phyloP scores from a whole-genome alignment of 2,329 filamentous ascomycete genomes.

The Cercospora zeae-maydis region DNA sequence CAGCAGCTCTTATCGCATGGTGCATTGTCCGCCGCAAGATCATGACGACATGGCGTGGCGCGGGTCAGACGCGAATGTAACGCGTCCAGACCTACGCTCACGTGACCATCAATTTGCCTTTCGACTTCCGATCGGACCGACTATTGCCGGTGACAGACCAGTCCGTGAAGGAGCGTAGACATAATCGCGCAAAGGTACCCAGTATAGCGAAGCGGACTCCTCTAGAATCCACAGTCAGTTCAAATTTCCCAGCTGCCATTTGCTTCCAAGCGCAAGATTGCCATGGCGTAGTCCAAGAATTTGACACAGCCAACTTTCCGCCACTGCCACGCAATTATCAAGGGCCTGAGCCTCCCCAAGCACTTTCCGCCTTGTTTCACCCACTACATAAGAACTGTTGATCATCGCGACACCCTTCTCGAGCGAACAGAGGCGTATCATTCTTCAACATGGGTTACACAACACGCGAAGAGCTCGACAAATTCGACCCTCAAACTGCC shows the following conservation, averaged over 20 bases:
- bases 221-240: not conserved
- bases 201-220: not conserved
- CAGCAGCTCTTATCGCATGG: not conserved
- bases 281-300: conserved; percentile 14
- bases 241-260: not conserved
- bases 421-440: not conserved
- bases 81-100: not conserved
- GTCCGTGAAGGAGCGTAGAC: not conserved
- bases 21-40: not conserved
- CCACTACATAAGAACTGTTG: not conserved
- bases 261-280: conserved; percentile 12
- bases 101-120: not conserved
- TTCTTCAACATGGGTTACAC: not conserved
- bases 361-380: not conserved
- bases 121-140: conserved; percentile 2
- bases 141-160: not conserved
- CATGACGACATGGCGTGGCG: conserved; percentile 4
- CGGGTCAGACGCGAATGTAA: not conserved
- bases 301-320: not conserved
- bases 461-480: conserved; percentile 18
- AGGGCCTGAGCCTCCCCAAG: not conserved
- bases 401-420: not conserved
- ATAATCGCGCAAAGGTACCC: conserved; percentile 2
- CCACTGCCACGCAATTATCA: not conserved
- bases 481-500: conserved; percentile 27